Evolutionary conservation across 1,284 basidiomycete species (phyloP), one percentile per base, ranked within the genome.

Genomic region (Golubevia sp.): DNA sequence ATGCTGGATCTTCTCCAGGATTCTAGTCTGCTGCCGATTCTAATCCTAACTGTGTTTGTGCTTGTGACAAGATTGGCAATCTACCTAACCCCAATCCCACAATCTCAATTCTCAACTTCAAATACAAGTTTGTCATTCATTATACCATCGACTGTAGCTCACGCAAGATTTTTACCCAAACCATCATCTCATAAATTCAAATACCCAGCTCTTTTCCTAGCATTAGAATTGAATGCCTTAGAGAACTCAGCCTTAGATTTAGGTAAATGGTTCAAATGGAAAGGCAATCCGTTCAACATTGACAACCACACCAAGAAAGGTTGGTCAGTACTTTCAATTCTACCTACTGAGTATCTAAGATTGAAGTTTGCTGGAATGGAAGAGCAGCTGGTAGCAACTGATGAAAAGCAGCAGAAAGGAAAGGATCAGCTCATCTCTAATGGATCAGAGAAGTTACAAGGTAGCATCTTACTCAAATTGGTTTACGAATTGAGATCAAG

Each of bases 181-280:
- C 71, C 84, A 2, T 86, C 89, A 0, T 69, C 83, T 2, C 89
- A 91, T 76, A 83, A 86, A 0, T 91, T 91, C 79, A 86, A 85
- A 7, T 92, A 92, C 77, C 88, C 89, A 0, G 89, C 90, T 0
- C 83, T 91, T 25, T 88, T 88, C 34, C 73, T 91, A 15, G 85
- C 90, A 8, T 76, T 91, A 30, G 88, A 90, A 2, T 82, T 92
- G 13, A 85, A 87, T 59, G 85, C 86, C 0, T 84, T 92, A 7
- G 90, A 91, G 73, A 62, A 70, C 1, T 83, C 85, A 21, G 52
- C 65, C 1, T 84, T 91, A 4, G 87, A 91, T 69, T 81, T 89
- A 2, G 84, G 66, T 0, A 86, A 87, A 23, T 64, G 67, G 25
- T 67, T 68, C 23, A 51, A 64, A 0, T 86, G 85, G 83, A 68